Base-by-base conservation (phyloP, 805 yeast genomes). In the Zygosaccharomyces siamensis region DNA sequence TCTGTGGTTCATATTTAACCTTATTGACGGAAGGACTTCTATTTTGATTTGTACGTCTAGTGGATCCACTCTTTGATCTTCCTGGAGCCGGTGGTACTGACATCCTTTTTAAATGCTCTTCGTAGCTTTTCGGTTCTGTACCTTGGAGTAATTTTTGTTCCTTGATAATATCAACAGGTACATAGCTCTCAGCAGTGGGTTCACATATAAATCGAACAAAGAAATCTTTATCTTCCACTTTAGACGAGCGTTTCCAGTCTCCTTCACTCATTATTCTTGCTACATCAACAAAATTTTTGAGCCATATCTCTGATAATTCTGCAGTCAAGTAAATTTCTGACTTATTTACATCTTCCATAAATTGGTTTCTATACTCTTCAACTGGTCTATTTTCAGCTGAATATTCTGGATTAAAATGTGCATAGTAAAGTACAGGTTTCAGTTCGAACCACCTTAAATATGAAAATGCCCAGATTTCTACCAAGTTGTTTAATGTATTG, bases 281-380 rank as follows among this genome's bases (percentile, higher is more conserved):
- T 35, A 69, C 66, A 5, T 63, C 71, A 1, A 76, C 52, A 23
- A 83, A 70, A 40, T 78, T 72, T 1, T 51, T 53, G 2, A 81
- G 63, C 42, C 64, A 57, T 12, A 83, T 62, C 32, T 73, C 73
- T 3, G 72, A 75, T 16, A 70, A 46, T 30, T 75, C 74, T 2
- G 85, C 73, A 0, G 86, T 77, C 23, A 84, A 57, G 53, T 78
- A 79, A 5, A 83, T 47, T 61, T 83, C 89, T 55, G 74, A 72
- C 1, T 55, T 51, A 31, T 58, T 51, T 26, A 58, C 57, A 6
- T 58, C 62, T 1, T 64, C 43, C 3, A 54, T 52, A 7, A 65
- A 54, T 14, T 43, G 50, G 7, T 55, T 56, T n/a, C 49, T 49
- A 31, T 52, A 51, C 30, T 49, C 46, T 12, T 56, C 59, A 44